A percentile compares a stretch with the other conserved stretches of the same genome.
These are phyloP conservation scores for Cordyceps tenuipes DNA, from an alignment of 2,329 filamentous ascomycete genomes.

Conservation along the genomic window DNA sequence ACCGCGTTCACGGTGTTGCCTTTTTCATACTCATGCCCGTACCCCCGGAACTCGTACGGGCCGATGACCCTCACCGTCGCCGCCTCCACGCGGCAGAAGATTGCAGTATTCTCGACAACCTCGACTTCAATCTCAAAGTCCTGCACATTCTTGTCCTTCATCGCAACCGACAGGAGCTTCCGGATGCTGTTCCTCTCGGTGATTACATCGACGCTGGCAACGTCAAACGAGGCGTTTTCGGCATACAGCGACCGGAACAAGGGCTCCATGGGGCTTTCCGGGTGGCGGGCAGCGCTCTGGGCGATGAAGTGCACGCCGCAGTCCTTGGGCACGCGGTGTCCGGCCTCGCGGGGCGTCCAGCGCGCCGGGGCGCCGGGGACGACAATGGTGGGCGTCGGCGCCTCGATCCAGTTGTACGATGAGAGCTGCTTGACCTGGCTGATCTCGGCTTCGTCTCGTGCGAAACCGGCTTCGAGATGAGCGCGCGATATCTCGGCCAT, in stretches of 20 bases:
- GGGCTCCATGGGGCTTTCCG: conserved; percentile 35
- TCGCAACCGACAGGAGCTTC: conserved; percentile 38
- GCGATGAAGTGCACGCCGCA: conserved; percentile 33
- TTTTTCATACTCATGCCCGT: conserved; percentile 37
- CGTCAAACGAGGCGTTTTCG: conserved; percentile 29
- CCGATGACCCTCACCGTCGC: conserved; percentile 21
- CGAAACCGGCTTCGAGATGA: conserved; percentile 15
- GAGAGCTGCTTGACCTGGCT: conserved; percentile 31
- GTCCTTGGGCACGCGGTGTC: conserved; percentile 26
- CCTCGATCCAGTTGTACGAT: conserved; percentile 44
- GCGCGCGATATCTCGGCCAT: conserved; percentile 15
- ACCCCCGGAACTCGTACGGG: conserved; percentile 31
- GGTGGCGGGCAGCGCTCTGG: conserved; percentile 37
- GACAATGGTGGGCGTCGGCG: conserved; percentile 31
- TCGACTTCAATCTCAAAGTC: conserved; percentile 36
- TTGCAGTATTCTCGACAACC: conserved; percentile 26
- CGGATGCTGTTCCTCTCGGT: conserved; percentile 40
- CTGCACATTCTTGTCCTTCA: conserved; percentile 20
- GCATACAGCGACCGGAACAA: conserved; percentile 36
- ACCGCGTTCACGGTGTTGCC: conserved; percentile 29
- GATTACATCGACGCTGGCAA: conserved; percentile 31
- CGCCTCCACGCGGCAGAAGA: conserved; percentile 29
- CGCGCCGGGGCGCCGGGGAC: conserved; percentile 33
- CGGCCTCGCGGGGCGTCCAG: conserved; percentile 25
- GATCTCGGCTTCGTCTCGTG: conserved; percentile 21